phyloP scores from a whole-genome alignment of 2,329 filamentous ascomycete genomes.

The Alternaria infectoria region DNA sequence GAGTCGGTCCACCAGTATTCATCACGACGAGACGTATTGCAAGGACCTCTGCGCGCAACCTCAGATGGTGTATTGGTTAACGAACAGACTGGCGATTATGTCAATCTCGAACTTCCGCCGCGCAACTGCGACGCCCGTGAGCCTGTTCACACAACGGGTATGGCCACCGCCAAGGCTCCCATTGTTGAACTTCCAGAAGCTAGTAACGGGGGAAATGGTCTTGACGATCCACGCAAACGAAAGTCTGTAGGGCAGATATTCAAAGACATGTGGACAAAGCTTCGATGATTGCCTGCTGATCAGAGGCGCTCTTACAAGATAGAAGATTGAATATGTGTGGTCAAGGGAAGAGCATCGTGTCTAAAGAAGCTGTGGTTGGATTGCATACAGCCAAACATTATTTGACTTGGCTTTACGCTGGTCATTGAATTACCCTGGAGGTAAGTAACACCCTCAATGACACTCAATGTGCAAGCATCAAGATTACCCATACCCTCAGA shows the following conservation, averaged over 20 bases:
- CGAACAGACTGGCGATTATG: constrained; percentile 12
- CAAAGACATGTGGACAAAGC: background rate
- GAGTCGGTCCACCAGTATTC: background rate
- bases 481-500: background rate
- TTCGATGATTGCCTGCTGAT: background rate
- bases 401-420: background rate
- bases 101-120: constrained; percentile 9
- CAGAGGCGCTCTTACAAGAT: background rate
- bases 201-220: constrained; percentile 16
- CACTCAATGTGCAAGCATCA: background rate
- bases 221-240: constrained; percentile 6
- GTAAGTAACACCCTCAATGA: background rate
- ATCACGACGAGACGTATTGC: background rate
- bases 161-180: background rate
- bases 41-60: constrained; percentile 3
- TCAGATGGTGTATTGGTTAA: constrained; percentile 8
- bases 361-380: background rate
- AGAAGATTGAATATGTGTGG: background rate
- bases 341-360: background rate
- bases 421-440: background rate
- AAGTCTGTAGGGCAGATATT: background rate
- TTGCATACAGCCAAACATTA: background rate
- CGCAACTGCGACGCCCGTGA: constrained; percentile 1
- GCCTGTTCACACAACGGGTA: background rate
- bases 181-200: constrained; percentile 4